Evolutionary conservation across 768 basidiomycete species (phyloP), one percentile per base, ranked within the genome.

Genomic region (Auricularia auricula-judae): DNA sequence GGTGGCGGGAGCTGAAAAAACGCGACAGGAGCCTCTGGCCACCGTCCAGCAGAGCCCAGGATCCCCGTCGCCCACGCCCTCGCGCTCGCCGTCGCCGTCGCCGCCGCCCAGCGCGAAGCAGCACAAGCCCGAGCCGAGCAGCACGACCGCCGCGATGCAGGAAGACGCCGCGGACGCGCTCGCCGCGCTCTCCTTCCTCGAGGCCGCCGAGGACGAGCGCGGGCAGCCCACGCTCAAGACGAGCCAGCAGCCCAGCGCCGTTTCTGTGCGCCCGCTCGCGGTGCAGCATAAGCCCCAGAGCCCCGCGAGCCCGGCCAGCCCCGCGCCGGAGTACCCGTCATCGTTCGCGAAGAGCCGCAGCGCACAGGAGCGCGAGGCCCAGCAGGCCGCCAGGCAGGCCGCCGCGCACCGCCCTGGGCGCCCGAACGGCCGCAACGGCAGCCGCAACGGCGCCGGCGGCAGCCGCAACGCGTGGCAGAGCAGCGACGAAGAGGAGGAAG

Each of bases 331-430:
- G 63, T 89, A 82, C 76, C 86, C 85, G 63, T 95, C 93, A 0
- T 93, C 95, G 3, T 98, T 98, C 72, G 90, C 93, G 0, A 87
- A 87, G 1, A 91, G 89, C 18, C 89, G 84, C 70, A 85, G 87
- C 67, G 93, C 93, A 44, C 84, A 85, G 23, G 88, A 98, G 71
- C 82, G 96, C 63, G 86, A 95, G 71, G 91, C 88, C 11, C 88
- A 91, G 68, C 88, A 92, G 71, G 88, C 84, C 56, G 91, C 91
- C 0, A 84, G 87, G 36, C 84, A 92, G 53, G 88, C 88, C 47
- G 92, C 89, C 11, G 83, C 80, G 54, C 84, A 86, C 64, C 84
- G 83, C 70, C 94, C 88, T 56, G 94, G 88, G 62, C 79, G 86
- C 71, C 79, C 74, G 36, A 77, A 78, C 18, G 80, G 74, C 76